phyloP scores from a whole-genome alignment of 768 basidiomycete species.

The Collybia mongolica region DNA sequence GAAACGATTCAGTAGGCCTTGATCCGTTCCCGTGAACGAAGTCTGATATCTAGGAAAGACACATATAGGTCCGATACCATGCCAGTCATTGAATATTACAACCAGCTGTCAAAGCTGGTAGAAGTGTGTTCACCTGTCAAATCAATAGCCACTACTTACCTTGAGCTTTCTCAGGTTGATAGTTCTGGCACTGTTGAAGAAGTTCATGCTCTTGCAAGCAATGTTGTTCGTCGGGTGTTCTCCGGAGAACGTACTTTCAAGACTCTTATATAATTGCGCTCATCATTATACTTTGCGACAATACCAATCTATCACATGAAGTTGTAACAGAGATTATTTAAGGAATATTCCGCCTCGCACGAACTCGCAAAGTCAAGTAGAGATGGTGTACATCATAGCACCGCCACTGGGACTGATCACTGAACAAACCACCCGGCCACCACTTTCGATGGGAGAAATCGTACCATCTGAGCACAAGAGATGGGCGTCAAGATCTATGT shows the following conservation, averaged over 20 bases:
- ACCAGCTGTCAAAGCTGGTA: constrained; percentile 64
- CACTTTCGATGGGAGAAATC: constrained; percentile 57
- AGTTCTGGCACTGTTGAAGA: constrained; percentile 66
- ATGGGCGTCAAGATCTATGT: constrained; percentile 59
- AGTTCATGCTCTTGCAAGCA: constrained; percentile 48
- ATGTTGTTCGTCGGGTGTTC: constrained; percentile 37
- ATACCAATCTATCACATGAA: too few species aligned
- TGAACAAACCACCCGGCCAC: constrained; percentile 56
- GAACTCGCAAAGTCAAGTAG: constrained; percentile 12
- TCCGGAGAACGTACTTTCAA: neutral
- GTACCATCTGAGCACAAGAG: constrained; percentile 80
- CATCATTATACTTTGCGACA: neutral
- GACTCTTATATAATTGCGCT: neutral
- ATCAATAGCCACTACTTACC: neutral
- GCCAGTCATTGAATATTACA: constrained; percentile 91
- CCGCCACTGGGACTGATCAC: constrained; percentile 33
- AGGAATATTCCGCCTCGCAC: neutral
- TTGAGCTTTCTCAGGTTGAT: constrained; percentile 50
- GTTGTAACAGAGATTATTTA: too few species aligned
- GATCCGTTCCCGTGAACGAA: neutral
- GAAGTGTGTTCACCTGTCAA: constrained; percentile 50
- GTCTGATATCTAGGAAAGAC: constrained; percentile 33
- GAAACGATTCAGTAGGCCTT: constrained; percentile 86
- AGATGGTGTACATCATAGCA: constrained; percentile 3
- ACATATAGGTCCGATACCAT: constrained; percentile 87